Evolutionary conservation across 2,329 filamentous ascomycete genomes (phyloP), one percentile per base, ranked within the genome.

Genomic region (Chalara sp.): DNA sequence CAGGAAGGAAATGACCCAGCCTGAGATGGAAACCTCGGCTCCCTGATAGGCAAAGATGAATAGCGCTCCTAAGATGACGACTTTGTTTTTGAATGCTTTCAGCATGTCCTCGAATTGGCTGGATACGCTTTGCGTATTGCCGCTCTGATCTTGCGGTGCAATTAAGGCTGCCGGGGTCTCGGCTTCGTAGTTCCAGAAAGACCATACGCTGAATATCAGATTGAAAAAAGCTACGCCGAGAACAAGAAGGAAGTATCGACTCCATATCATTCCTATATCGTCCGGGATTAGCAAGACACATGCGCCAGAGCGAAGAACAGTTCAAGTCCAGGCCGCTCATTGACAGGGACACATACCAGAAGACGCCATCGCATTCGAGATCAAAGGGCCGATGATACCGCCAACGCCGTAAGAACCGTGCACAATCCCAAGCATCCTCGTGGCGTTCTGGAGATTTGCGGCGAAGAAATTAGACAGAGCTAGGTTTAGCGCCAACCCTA

Each of bases 41-140:
- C 88, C 89, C 67, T 93, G 87, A 66, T 95, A 95, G 30, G 83
- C 81, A 65, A 95, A 93, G 66, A 93, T 87, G 72, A 93, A 93
- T 7, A 89, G 66, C 0, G 88, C 84, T 3, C 87, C 87, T 0
- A 93, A 74, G 1, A 93, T 68, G 0, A 90, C 87, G 5, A 55
- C 60, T 44, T 79, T 65, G 70, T 74, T 61, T 67, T 72, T 68
- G 64, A 78, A 65, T 54, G 72, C 70, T 61, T 76, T 56, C 45
- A 76, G 60, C 72, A 79, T 53, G 29, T 47, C 55, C 6, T 53
- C 37, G 6, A 65, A 58, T n/a, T 68, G 73, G 47, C 69, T 70
- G 10, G 30, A 11, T 50, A 73, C 55, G 41, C 68, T 62, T 44
- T 6, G 61, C 50, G 40, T 47, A 42, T 35, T 76, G 10, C 70